phyloP scores from a whole-genome alignment of 306 rosid genomes.

The Citrullus mucosospermus region DNA sequence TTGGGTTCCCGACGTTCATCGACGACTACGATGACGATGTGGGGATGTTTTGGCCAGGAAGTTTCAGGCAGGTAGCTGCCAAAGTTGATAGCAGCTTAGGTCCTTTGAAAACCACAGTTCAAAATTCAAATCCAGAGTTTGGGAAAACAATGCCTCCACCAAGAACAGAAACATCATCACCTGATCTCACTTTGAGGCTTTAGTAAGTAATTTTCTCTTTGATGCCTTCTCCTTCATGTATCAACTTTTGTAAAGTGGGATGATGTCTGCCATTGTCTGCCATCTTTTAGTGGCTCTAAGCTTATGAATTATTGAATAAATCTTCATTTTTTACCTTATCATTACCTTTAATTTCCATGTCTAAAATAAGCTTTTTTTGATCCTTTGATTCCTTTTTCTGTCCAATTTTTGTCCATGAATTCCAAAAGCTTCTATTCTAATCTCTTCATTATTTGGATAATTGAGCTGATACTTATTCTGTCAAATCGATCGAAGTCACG shows the following conservation, averaged over 20 bases:
- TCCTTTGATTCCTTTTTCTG: neutral
- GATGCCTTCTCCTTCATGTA: neutral
- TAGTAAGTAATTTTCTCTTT: conserved; percentile 11
- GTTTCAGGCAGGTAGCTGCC: conserved; percentile 54
- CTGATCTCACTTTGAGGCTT: conserved; percentile 80
- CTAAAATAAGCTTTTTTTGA: neutral
- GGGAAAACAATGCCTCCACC: conserved; percentile 22
- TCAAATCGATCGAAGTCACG: neutral
- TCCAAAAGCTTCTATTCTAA: neutral
- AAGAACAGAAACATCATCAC: conserved; percentile 32
- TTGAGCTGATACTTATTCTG: neutral
- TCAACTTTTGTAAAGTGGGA: conserved; percentile 8
- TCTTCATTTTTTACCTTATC: neutral
- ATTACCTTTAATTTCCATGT: neutral
- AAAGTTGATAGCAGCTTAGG: conserved; percentile 13
- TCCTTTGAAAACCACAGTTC: conserved; percentile 4
- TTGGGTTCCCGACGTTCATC: conserved; percentile 33
- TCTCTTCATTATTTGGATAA: neutral
- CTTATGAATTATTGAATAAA: neutral
- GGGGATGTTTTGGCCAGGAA: conserved; percentile 76
- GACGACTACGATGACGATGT: conserved; percentile 40
- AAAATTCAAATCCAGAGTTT: conserved; percentile 13
- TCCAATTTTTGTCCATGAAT: neutral
- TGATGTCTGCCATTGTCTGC: conserved; percentile 3
- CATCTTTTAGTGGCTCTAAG: conserved; percentile 3